Conservation (phyloP, 2,329 filamentous ascomycete species). For the Aspergillus niger region DNA sequence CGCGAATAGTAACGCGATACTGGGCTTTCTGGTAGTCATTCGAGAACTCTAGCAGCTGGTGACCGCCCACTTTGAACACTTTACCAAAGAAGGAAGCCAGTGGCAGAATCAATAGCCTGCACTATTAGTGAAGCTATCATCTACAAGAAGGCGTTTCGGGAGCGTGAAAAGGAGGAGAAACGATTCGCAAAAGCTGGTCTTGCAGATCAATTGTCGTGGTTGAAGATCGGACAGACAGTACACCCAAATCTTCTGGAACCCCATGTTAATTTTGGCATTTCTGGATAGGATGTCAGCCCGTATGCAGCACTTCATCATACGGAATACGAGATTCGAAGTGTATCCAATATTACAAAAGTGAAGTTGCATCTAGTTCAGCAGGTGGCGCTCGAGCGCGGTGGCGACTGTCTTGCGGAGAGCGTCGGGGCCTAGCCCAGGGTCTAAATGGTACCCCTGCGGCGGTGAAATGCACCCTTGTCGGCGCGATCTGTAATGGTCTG, state of each 20-base stretch:
- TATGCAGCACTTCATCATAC: neutral
- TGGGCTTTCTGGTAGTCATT: constrained; percentile 27
- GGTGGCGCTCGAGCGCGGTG: neutral
- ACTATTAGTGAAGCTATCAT: neutral
- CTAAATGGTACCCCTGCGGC: neutral
- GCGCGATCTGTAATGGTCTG: neutral
- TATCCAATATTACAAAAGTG: neutral
- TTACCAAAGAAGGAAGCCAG: constrained; percentile 10
- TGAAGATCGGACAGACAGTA: constrained; percentile 35
- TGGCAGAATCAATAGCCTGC: constrained; percentile 42
- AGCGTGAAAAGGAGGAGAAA: constrained; percentile 15
- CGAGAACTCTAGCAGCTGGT: constrained; percentile 18
- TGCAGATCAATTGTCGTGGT: constrained; percentile 24
- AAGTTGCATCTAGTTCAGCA: neutral
- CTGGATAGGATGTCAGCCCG: neutral
- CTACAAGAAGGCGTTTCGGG: neutral
- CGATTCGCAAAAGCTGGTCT: constrained; percentile 23
- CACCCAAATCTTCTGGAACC: too few relatives aligned
- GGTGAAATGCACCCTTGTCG: constrained; percentile 1
- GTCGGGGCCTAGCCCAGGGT: neutral
- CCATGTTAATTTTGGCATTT: too few relatives aligned
- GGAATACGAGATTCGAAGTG: neutral
- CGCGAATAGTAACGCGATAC: constrained; percentile 13
- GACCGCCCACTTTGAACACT: constrained; percentile 15
- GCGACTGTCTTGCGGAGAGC: neutral